Base-by-base conservation (phyloP, 1,284 basidiomycete species). In the Vanrija sp. region DNA sequence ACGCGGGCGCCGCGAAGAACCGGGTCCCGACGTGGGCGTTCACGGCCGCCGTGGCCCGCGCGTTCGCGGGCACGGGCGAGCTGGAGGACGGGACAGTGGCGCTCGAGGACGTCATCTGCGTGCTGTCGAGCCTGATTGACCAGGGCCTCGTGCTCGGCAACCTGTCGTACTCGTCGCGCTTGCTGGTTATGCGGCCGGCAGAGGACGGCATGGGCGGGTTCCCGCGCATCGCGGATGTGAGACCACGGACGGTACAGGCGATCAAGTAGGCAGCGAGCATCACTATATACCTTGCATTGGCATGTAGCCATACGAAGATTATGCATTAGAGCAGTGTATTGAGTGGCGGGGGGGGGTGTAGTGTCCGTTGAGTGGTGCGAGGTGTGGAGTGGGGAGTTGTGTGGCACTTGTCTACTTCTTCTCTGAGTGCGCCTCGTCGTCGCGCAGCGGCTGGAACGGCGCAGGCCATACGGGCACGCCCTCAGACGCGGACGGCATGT, bases 81-180 rank as follows among this genome's bases (percentile, higher is more conserved):
- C 53, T 73, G 1, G 74, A 74, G 51, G 73, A 73, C 38, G 71
- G 69, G 7, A 60, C 52, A 2, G 47, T 72, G 2, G 59, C 34
- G 15, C 42, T 74, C 18, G 68, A 69, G 28, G 76, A 77, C 60
- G 65, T 76, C n/a, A 66, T 77, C 48, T 67, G 65, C 46, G 62
- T 73, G 1, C 50, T 74, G 10, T 63, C 72, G 5, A 75, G 69
- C 50, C 54, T 75, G 39, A 74, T 77, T 8, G 76, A 77, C 54
- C 76, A 77, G 55, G 75, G 74, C 51, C 54, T 74, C 16, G 64
- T 77, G 15, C 54, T 68, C 7, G 74, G 73, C 7, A 57, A 68
- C 21, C 34, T 77, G 25, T 64, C 67, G 3, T 75, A 73, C 57
- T 72, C 69, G 9, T 66, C 74, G 28, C 63, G 65, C 16, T 57